Percentiles rank a stretch among this genome's conserved stretches.
Conservation (phyloP, 2,329 filamentous ascomycete genomes). For the Celoporthe dispersa region DNA sequence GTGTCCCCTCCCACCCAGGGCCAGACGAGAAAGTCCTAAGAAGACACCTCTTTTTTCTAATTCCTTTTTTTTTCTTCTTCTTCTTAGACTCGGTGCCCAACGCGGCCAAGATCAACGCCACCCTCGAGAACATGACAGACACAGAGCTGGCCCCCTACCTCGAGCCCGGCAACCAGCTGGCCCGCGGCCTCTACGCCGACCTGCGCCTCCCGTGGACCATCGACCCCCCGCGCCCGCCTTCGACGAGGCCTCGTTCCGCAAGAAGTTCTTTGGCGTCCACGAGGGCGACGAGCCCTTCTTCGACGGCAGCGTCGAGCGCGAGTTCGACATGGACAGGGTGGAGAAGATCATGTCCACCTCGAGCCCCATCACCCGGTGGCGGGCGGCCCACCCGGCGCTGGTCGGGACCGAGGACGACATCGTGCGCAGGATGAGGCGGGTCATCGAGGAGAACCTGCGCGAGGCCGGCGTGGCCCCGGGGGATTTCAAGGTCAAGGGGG, state of each 20-base stretch:
- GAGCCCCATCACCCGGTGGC: constrained; percentile 49
- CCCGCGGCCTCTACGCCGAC: constrained; percentile 44
- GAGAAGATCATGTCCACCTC: constrained; percentile 43
- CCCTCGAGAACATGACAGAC: constrained; percentile 44
- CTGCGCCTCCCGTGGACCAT: constrained; percentile 56
- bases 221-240: constrained; percentile 42
- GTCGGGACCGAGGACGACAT: constrained; percentile 47
- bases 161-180: constrained; percentile 48
- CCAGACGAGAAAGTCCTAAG: not conserved
- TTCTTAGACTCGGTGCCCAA: constrained; percentile 41
- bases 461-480: constrained; percentile 43
- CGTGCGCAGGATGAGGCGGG: constrained; percentile 37
- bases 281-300: constrained; percentile 37
- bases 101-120: constrained; percentile 45
- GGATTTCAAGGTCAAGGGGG: constrained; percentile 37
- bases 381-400: constrained; percentile 47
- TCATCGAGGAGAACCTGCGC: constrained; percentile 36
- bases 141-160: constrained; percentile 44
- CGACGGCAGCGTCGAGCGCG: constrained; percentile 25
- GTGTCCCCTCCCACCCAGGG: no score
- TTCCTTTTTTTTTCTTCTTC: no score
- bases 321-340: constrained; percentile 38
- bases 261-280: constrained; percentile 47
- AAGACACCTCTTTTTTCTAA: no score
- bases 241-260: constrained; percentile 42